Conservation (phyloP, 2,329 filamentous ascomycete genomes). For the Colletotrichum simmondsii region DNA sequence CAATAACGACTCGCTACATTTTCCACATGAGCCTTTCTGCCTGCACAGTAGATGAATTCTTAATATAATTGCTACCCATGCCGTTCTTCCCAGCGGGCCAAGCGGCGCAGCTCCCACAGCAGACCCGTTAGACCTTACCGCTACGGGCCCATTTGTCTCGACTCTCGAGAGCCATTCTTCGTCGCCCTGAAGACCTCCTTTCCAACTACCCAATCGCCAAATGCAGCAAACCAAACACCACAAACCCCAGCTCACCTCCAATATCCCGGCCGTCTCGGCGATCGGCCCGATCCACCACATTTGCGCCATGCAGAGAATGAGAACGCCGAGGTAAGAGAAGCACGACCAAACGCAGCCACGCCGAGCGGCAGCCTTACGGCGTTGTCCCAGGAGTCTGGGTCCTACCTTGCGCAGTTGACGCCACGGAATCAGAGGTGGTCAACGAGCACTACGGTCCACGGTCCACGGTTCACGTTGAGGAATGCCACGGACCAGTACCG, state of each 20-base stretch:
- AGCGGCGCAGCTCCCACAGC: not conserved
- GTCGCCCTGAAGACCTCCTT: not conserved
- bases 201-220: slow-evolving; percentile 55
- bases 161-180: not conserved
- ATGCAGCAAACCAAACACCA: slow-evolving; percentile 57
- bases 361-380: slow-evolving; percentile 56
- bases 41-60: not conserved
- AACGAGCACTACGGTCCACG: not conserved
- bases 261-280: slow-evolving; percentile 70
- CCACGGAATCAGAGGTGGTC: not conserved
- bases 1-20: slow-evolving; percentile 1
- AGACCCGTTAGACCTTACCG: not conserved
- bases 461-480: not conserved
- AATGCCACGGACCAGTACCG: not conserved
- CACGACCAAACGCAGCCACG: slow-evolving; percentile 57
- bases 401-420: not conserved
- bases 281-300: slow-evolving; percentile 71
- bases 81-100: not conserved
- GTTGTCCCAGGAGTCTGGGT: slow-evolving; percentile 40
- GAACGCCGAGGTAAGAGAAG: slow-evolving; percentile 56
- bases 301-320: slow-evolving; percentile 69
- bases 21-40: not conserved
- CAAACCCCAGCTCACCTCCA: slow-evolving; percentile 71
- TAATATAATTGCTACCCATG: not conserved
- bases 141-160: not conserved